Base-by-base conservation (phyloP, 2,329 filamentous ascomycete genomes). In the Cylindrodendrum hubeiense region DNA sequence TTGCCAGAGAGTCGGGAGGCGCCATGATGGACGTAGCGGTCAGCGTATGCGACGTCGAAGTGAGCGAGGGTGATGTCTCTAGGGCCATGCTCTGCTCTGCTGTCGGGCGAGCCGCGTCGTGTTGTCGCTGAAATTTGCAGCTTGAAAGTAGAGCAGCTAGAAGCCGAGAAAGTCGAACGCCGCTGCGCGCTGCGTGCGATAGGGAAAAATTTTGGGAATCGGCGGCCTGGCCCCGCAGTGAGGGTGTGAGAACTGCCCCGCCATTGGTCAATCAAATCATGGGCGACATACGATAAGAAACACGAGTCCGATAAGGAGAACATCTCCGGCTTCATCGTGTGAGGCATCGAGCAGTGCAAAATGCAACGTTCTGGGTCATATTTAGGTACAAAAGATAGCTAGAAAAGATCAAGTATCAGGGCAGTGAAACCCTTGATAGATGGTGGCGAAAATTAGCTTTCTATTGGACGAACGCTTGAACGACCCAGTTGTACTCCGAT, bases 31-130 rank as follows among this genome's bases (percentile, higher is more conserved):
- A 81, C 59, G 84, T 81, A 43, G 83, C 82, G 43, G 86, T 89
- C 76, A 90, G 82, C 39, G 89, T 91, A 75, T 91, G 87, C 5
- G 89, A 91, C 65, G 88, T 89, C 39, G 87, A 90, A 62, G 88
- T 90, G 74, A 87, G 83, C 65, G 87, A 89, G 67, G 89, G 90
- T 66, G 85, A 85, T 52, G 84, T 86, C 79, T 76, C 71, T 64
- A 71, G 64, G 54, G 79, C 79, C 79, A 81, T 81, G 72, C 71
- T 78, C 72, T 74, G 47, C 44, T 67, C 30, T 60, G 21, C 22
- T 26, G 49, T 44, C 22, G 52, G 53, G 22, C 24, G 52, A 60
- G 57, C 51, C 50, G 50, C 26, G 44, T 33, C 9, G 43, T 34
- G 50, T 33, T 58, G 71, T 67, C 65, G 50, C 41, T 66, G 67